Evolutionary conservation across 805 yeast genomes (phyloP).

Genomic region (Starmerella floricola): DNA sequence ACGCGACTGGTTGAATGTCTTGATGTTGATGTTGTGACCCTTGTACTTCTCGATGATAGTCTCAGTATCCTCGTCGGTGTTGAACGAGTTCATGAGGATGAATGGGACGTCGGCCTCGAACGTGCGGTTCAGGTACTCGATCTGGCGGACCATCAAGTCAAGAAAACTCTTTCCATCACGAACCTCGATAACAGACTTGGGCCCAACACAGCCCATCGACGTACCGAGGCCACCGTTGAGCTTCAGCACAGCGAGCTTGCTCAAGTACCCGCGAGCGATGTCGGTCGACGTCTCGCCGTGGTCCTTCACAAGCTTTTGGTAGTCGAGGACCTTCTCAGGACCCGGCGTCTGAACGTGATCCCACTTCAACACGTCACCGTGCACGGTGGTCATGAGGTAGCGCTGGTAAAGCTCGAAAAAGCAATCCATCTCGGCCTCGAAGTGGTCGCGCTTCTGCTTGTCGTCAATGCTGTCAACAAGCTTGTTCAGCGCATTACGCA

Average conservation of each 20-base stretch:
- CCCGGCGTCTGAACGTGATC: slow-evolving; percentile 88
- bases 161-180: slow-evolving; percentile 96
- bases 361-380: slow-evolving; percentile 80
- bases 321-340: slow-evolving; percentile 78
- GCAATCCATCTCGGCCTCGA: slow-evolving; percentile 87
- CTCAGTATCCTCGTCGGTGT: slow-evolving; percentile 92
- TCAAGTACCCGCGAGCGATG: slow-evolving; percentile 35
- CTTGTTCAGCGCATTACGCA: slow-evolving; percentile 89
- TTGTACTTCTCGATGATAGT: slow-evolving; percentile 91
- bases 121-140: slow-evolving; percentile 82
- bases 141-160: slow-evolving; percentile 92
- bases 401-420: slow-evolving; percentile 89
- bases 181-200: slow-evolving; percentile 94
- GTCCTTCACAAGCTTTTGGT: slow-evolving; percentile 39
- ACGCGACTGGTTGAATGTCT: slow-evolving; percentile 95
- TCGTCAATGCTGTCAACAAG: slow-evolving; percentile 69
- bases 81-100: slow-evolving; percentile 95
- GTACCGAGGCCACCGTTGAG: slow-evolving; percentile 98
- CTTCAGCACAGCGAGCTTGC: slow-evolving; percentile 87
- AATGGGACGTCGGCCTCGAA: slow-evolving; percentile 90
- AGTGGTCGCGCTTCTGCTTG: slow-evolving; percentile 34
- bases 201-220: slow-evolving; percentile 99
- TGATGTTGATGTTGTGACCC: slow-evolving; percentile 88
- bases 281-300: slow-evolving; percentile 26
- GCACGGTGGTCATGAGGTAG: slow-evolving; percentile 77